Percentiles rank a stretch among this genome's conserved stretches.
Conservation (phyloP, 148 eudicot genomes). For the Bassia scoparia region DNA sequence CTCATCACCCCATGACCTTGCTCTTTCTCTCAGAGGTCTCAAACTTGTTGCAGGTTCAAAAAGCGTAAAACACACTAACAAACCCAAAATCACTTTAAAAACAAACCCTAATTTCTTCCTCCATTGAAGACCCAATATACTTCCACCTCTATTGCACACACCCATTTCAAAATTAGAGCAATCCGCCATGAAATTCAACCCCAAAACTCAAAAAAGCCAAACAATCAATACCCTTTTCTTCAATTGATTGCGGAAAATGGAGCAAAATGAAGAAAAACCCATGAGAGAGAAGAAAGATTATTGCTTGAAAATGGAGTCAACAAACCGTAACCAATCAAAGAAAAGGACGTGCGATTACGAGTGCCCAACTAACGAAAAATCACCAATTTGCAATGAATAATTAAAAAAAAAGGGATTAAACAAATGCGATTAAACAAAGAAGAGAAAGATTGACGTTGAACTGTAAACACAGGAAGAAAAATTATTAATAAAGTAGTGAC, state of each 20-base stretch:
- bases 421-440: constrained; percentile 14
- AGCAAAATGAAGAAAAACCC: constrained; percentile 21
- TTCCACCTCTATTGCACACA: neutral
- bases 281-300: constrained; percentile 10
- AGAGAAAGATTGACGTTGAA: constrained; percentile 25
- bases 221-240: constrained; percentile 3
- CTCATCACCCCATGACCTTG: constrained; percentile 89
- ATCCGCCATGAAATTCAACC: constrained; percentile 11
- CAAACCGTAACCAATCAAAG: constrained; percentile 22
- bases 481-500: constrained; percentile 9
- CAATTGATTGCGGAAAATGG: constrained; percentile 5
- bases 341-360: constrained; percentile 37
- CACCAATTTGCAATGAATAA: neutral
- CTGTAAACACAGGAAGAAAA: neutral
- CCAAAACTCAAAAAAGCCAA: constrained; percentile 12
- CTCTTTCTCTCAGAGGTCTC: constrained; percentile 67
- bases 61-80: constrained; percentile 31
- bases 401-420: neutral
- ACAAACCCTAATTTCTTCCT: constrained; percentile 34
- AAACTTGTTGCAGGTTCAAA: constrained; percentile 43
- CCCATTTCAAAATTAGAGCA: constrained; percentile 26
- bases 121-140: constrained; percentile 10
- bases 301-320: constrained; percentile 40
- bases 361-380: constrained; percentile 31
- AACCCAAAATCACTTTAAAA: constrained; percentile 30